These are phyloP conservation scores for Fusarium denticulatum DNA, from an alignment of 2,329 filamentous ascomycete species.

Conservation along the genomic window DNA sequence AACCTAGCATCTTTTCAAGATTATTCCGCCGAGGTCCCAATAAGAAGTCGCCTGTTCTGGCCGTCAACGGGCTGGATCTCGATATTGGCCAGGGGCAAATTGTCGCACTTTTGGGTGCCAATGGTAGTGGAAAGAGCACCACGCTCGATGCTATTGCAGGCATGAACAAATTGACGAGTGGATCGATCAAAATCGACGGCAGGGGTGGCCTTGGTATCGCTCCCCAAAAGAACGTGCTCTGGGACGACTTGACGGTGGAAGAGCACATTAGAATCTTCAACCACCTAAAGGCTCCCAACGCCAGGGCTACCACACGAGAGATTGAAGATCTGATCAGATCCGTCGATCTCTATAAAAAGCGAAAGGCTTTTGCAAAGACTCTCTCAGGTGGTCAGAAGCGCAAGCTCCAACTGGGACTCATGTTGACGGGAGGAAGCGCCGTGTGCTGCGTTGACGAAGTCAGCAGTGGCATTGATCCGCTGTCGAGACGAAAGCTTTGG, in stretches of 20 bases:
- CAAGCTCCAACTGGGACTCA: constrained; percentile 92
- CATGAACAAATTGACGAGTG: constrained; percentile 78
- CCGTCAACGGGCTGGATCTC: constrained; percentile 79
- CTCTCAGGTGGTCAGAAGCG: constrained; percentile 92
- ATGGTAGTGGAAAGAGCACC: constrained; percentile 90
- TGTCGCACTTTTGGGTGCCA: constrained; percentile 85
- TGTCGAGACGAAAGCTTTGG: constrained; percentile 91
- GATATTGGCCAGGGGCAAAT: constrained; percentile 82
- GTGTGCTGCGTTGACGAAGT: constrained; percentile 95
- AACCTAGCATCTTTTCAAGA: constrained; percentile 69
- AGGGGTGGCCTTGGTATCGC: constrained; percentile 85
- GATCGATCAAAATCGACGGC: constrained; percentile 80
- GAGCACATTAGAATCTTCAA: constrained; percentile 90
- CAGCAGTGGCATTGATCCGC: constrained; percentile 85
- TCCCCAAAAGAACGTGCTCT: constrained; percentile 93
- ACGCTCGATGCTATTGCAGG: constrained; percentile 90
- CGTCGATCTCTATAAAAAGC: constrained; percentile 81
- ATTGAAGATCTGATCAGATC: constrained; percentile 71
- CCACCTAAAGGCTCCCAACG: constrained; percentile 73
- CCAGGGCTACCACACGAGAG: constrained; percentile 65
- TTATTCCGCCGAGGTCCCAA: constrained; percentile 57
- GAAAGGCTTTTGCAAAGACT: constrained; percentile 76
- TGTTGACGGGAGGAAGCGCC: constrained; percentile 89
- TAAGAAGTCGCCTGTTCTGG: constrained; percentile 72
- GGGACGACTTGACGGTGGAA: constrained; percentile 86